A percentile compares a stretch with the other conserved stretches of the same genome.
phyloP scores from a whole-genome alignment of 768 basidiomycete genomes.

The Lepiota brunneoincarnata region DNA sequence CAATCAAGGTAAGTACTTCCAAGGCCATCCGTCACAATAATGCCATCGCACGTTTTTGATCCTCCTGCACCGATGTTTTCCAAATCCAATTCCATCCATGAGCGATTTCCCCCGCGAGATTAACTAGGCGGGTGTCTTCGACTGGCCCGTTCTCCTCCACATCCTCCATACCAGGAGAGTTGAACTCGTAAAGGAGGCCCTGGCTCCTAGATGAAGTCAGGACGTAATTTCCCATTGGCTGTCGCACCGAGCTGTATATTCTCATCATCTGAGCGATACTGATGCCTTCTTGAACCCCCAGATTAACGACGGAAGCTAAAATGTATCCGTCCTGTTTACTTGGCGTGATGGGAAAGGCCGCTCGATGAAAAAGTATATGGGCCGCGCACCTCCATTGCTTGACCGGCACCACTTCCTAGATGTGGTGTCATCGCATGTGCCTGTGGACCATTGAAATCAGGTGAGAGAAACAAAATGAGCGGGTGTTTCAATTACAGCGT shows the following conservation, averaged over 20 bases:
- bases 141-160: constrained; percentile 14
- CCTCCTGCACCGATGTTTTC: constrained; percentile 5
- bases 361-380: background rate
- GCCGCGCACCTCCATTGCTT: constrained; percentile 38
- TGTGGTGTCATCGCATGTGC: constrained; percentile 47
- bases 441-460: constrained; percentile 12
- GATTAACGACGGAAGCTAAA: constrained; percentile 19
- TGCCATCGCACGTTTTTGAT: constrained; percentile 1
- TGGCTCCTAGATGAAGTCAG: constrained; percentile 17
- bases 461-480: background rate
- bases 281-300: constrained; percentile 21
- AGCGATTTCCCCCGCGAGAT: background rate
- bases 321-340: constrained; percentile 27
- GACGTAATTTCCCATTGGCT: constrained; percentile 32
- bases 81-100: constrained; percentile 7
- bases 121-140: background rate
- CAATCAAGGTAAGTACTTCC: too few relatives aligned
- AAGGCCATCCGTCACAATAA: background rate
- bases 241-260: constrained; percentile 30
- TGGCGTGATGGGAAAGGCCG: background rate
- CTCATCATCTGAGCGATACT: constrained; percentile 18
- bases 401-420: constrained; percentile 48
- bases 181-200: constrained; percentile 21
- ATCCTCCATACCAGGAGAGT: constrained; percentile 16
- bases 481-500: constrained; percentile 31